Percentiles rank a stretch among this genome's conserved stretches.
phyloP scores from a whole-genome alignment of 2,329 filamentous ascomycete genomes.

The Aspergillus caelatus region DNA sequence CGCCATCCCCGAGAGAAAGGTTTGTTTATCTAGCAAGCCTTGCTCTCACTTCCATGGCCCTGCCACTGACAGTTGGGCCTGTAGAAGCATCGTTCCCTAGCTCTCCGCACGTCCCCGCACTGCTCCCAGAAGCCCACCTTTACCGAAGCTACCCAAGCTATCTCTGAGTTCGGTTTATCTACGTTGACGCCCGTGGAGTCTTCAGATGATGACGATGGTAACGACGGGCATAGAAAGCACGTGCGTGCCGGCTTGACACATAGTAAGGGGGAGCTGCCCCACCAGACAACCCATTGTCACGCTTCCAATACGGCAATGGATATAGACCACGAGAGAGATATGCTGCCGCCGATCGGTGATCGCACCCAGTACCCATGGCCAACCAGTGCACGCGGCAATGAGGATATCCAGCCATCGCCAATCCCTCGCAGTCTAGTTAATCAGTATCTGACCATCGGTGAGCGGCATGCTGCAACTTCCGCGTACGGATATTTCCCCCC shows the following conservation, averaged over 20 bases:
- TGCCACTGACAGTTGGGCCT: conserved; percentile 13
- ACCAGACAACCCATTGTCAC: conserved; percentile 9
- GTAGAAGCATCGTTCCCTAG: conserved; percentile 38
- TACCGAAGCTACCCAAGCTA: conserved; percentile 20
- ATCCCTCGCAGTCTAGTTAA: conserved; percentile 33
- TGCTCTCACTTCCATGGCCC: not conserved
- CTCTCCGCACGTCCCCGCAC: conserved; percentile 32
- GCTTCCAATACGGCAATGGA: conserved; percentile 28
- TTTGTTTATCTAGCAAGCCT: conserved; percentile 13
- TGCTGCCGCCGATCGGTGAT: conserved; percentile 19
- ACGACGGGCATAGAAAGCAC: conserved; percentile 19
- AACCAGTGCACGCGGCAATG: conserved; percentile 19
- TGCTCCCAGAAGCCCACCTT: conserved; percentile 22
- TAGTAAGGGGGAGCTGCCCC: conserved; percentile 6
- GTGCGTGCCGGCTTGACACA: not conserved
- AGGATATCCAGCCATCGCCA: conserved; percentile 30
- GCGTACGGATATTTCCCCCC: conserved; percentile 33
- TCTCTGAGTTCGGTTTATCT: conserved; percentile 23
- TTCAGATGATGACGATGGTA: conserved; percentile 42
- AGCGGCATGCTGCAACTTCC: conserved; percentile 31
- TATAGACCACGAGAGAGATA: conserved; percentile 32
- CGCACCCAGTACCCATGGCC: conserved; percentile 22
- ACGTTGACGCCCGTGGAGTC: conserved; percentile 41
- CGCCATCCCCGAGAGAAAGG: conserved; percentile 29
- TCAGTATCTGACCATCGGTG: conserved; percentile 35